Conservation (phyloP, 1,284 basidiomycete genomes). For the Tremellales sp. region DNA sequence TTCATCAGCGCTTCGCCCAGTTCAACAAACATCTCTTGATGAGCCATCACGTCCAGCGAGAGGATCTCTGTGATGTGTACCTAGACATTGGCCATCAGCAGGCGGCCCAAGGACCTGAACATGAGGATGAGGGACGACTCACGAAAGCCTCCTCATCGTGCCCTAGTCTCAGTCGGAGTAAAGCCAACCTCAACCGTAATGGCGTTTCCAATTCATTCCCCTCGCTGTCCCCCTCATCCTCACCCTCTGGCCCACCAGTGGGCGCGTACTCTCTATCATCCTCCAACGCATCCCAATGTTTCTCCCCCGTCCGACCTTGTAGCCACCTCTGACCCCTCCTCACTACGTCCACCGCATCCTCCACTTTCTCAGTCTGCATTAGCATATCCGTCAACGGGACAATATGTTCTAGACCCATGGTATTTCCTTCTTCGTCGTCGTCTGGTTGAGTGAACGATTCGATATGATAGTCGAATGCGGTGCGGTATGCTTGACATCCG, state of each 20-base stretch:
- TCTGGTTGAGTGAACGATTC: conserved; percentile 40
- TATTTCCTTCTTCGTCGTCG: conserved; percentile 13
- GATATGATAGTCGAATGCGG: conserved; percentile 58
- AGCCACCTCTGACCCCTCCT: conserved; percentile 80
- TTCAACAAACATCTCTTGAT: conserved; percentile 72
- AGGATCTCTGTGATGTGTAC: conserved; percentile 70
- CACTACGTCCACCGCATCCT: conserved; percentile 66
- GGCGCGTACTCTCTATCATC: conserved; percentile 87
- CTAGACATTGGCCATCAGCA: conserved; percentile 52
- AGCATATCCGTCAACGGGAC: conserved; percentile 79
- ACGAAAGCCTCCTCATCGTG: conserved; percentile 79
- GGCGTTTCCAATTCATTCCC: conserved; percentile 70
- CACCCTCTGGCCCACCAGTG: conserved; percentile 42
- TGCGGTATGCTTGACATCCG: conserved; percentile 63
- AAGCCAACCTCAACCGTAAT: conserved; percentile 77
- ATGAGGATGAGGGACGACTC: conserved; percentile 18
- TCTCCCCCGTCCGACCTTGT: conserved; percentile 65
- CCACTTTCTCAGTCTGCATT: conserved; percentile 65
- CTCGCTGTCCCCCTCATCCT: conserved; percentile 48
- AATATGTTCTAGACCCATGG: conserved; percentile 50
- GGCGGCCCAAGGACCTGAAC: background rate
- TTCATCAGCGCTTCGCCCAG: conserved; percentile 82
- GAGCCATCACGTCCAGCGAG: conserved; percentile 66
- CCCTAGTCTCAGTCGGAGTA: conserved; percentile 76
- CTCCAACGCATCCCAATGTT: conserved; percentile 72